These are phyloP conservation scores for Styphnolobium japonicum DNA, from an alignment of 306 rosid genomes.

Conservation along the genomic window DNA sequence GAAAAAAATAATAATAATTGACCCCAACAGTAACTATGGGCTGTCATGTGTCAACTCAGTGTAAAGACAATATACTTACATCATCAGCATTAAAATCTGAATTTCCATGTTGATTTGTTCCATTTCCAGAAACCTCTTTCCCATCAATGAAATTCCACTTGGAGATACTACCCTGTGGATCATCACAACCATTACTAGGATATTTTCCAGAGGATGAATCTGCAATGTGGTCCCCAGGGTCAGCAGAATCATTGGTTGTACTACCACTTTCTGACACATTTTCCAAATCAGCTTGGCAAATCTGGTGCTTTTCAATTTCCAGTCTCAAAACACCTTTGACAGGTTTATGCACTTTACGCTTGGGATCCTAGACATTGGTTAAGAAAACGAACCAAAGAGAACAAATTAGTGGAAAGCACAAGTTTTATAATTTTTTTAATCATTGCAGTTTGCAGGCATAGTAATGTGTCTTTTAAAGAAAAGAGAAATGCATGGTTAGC, in stretches of 20 bases:
- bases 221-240: constrained; percentile 59
- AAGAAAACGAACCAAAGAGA: constrained; percentile 16
- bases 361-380: constrained; percentile 71
- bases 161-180: constrained; percentile 70
- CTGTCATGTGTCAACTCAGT: background rate
- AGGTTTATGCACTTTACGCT: constrained; percentile 91
- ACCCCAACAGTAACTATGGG: background rate
- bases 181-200: constrained; percentile 71
- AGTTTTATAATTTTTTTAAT: too few relatives aligned
- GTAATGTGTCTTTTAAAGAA: background rate
- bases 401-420: constrained; percentile 7
- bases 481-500: background rate
- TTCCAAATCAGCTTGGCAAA: constrained; percentile 72
- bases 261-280: constrained; percentile 90
- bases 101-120: constrained; percentile 59
- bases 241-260: constrained; percentile 73
- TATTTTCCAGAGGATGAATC: constrained; percentile 66
- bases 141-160: constrained; percentile 60
- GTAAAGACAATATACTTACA: constrained; percentile 50
- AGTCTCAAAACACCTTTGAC: constrained; percentile 88
- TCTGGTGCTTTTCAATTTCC: constrained; percentile 95
- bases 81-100: constrained; percentile 60
- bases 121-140: constrained; percentile 66
- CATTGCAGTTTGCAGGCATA: background rate
- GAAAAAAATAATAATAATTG: background rate